These are phyloP conservation scores for Alnus rubra DNA, from an alignment of 306 rosid species.

Conservation along the genomic window DNA sequence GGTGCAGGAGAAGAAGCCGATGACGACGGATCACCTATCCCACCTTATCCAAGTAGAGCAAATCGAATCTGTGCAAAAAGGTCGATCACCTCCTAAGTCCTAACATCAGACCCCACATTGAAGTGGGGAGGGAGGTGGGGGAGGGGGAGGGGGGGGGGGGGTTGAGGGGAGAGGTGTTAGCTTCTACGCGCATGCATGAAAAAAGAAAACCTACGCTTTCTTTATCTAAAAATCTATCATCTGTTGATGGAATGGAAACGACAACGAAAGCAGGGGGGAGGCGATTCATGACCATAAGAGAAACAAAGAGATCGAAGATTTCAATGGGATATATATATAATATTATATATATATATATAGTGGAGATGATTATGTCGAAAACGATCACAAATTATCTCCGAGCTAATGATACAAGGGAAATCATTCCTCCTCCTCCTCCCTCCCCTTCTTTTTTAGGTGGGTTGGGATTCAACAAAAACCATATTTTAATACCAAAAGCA, in stretches of 20 bases:
- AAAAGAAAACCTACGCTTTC: conserved; percentile 2
- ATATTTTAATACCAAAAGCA: not conserved
- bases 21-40: not conserved
- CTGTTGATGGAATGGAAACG: not conserved
- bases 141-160: conserved; percentile 19
- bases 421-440: not conserved
- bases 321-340: not conserved
- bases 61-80: conserved; percentile 11
- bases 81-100: not conserved
- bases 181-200: conserved; percentile 24
- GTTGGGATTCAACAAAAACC: conserved; percentile 13
- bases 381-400: conserved; percentile 1
- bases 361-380: conserved; percentile 29
- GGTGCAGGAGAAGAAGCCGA: not conserved
- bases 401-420: conserved; percentile 12
- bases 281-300: not conserved
- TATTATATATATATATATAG: not conserved
- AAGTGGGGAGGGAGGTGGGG: conserved; percentile 21
- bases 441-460: not conserved
- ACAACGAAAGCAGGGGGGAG: not conserved
- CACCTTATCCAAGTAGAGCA: conserved; percentile 7
- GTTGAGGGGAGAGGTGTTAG: not conserved
- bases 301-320: not conserved
- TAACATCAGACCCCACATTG: conserved; percentile 2
- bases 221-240: not conserved